Evolutionary conservation across 768 basidiomycete species (phyloP).

Genomic region (Tulasnella sp.): DNA sequence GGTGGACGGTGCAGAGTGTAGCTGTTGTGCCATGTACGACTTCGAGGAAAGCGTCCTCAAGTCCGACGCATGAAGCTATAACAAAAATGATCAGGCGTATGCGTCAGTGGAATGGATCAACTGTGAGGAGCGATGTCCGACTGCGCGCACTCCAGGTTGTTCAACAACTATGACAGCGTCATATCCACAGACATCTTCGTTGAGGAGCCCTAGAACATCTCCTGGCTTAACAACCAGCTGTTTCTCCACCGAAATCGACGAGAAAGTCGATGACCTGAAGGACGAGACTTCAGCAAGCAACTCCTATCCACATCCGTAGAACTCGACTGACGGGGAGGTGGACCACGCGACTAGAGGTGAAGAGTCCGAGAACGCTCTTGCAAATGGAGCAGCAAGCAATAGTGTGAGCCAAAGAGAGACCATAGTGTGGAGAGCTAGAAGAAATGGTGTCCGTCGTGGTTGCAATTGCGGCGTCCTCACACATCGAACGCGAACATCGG

Average conservation of each 20-base stretch:
- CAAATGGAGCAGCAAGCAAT: too few species aligned
- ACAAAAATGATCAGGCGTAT: background rate
- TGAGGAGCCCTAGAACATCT: background rate
- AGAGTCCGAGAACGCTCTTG: background rate
- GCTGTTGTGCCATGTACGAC: conserved; percentile 1
- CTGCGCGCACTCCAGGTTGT: conserved; percentile 13
- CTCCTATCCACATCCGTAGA: background rate
- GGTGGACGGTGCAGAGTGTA: conserved; percentile 12
- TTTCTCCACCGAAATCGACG: background rate
- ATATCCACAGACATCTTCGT: conserved; percentile 4
- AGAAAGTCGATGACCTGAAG: background rate
- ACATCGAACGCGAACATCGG: too few species aligned
- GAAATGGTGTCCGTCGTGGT: too few species aligned
- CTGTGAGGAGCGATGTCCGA: background rate
- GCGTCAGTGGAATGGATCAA: background rate
- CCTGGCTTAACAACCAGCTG: background rate
- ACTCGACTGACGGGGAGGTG: background rate
- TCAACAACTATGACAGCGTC: conserved; percentile 13
- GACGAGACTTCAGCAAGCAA: background rate
- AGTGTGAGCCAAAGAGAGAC: too few species aligned
- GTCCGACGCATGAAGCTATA: conserved; percentile 12
- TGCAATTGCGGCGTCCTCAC: too few species aligned
- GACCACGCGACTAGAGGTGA: conserved; percentile 6
- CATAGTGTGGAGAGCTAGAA: too few species aligned
- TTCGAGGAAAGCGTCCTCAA: conserved; percentile 1